These are phyloP conservation scores for Rhodotorula sp. DNA, from an alignment of 1,284 basidiomycete species.

Conservation along the genomic window DNA sequence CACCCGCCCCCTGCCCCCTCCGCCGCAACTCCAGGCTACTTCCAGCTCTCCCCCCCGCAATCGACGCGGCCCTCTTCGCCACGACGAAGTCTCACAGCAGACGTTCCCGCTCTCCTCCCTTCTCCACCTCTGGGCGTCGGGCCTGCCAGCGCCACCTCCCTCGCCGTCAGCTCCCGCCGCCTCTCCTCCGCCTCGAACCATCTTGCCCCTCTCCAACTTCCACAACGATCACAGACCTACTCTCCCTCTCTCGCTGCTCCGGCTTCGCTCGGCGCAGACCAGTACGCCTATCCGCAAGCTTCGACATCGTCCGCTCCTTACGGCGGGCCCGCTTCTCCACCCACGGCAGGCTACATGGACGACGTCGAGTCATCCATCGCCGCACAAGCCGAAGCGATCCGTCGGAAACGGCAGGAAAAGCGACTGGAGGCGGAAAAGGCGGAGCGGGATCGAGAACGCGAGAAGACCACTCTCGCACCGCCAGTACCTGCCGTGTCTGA, in stretches of 20 bases:
- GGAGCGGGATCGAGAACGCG: not conserved
- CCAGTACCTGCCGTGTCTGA: not conserved
- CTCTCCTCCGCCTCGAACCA: conserved; percentile 8
- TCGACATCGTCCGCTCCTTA: not conserved
- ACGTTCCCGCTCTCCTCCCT: conserved; percentile 1
- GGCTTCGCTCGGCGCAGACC: not conserved
- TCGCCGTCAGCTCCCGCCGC: not conserved
- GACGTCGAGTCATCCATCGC: conserved; percentile 38
- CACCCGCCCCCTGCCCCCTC: not conserved
- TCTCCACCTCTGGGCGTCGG: conserved; percentile 4
- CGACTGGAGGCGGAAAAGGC: conserved; percentile 24
- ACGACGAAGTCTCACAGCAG: conserved; percentile 13
- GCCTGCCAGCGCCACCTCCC: not conserved
- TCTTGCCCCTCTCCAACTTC: not conserved
- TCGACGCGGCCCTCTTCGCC: not conserved
- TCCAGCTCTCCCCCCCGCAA: no score
- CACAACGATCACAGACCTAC: not conserved
- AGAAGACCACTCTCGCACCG: not conserved
- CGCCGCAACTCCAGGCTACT: not conserved
- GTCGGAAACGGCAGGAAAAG: conserved; percentile 33
- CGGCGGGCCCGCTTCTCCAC: not conserved
- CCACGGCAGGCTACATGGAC: conserved; percentile 5
- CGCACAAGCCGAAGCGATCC: conserved; percentile 33
- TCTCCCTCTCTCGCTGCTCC: not conserved
- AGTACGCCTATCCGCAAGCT: not conserved